Conservation (phyloP, 768 basidiomycete species). For the Clathrus columnatus region DNA sequence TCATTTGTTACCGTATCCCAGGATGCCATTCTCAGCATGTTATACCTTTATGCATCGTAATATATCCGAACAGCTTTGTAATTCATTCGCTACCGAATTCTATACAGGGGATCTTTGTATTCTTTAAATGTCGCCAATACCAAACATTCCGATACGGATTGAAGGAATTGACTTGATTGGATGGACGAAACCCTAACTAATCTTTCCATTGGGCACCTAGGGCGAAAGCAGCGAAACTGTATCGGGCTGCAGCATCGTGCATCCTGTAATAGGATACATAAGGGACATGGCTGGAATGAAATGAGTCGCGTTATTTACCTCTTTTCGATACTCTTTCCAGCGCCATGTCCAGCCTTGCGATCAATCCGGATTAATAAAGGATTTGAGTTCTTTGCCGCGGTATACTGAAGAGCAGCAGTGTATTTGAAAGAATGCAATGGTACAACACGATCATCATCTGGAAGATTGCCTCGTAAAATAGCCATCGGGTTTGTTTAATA, state of each 20-base stretch:
- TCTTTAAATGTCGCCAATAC: neutral
- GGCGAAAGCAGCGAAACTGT: slow-evolving; percentile 15
- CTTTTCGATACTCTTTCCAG: slow-evolving; percentile 68
- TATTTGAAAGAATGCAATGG: slow-evolving; percentile 81
- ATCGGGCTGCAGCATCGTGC: slow-evolving; percentile 23
- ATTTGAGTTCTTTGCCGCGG: slow-evolving; percentile 52
- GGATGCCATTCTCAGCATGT: neutral
- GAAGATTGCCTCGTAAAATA: neutral
- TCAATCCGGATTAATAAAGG: slow-evolving; percentile 73
- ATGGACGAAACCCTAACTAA: neutral
- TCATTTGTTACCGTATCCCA: neutral
- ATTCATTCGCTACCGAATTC: neutral
- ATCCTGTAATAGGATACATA: slow-evolving; percentile 14
- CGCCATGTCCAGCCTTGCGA: slow-evolving; percentile 73
- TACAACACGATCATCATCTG: slow-evolving; percentile 83
- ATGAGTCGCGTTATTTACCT: slow-evolving; percentile 29
- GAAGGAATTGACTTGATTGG: neutral
- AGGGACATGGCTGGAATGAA: neutral
- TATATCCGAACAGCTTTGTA: neutral
- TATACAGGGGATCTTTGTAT: neutral
- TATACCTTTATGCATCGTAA: neutral
- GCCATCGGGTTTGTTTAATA: too few species aligned
- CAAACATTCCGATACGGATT: neutral
- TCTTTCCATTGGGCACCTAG: slow-evolving; percentile 10
- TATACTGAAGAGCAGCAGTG: slow-evolving; percentile 68